Base-by-base conservation (phyloP, 192 early-diverging fungal species). In the Piromyces finnis region DNA sequence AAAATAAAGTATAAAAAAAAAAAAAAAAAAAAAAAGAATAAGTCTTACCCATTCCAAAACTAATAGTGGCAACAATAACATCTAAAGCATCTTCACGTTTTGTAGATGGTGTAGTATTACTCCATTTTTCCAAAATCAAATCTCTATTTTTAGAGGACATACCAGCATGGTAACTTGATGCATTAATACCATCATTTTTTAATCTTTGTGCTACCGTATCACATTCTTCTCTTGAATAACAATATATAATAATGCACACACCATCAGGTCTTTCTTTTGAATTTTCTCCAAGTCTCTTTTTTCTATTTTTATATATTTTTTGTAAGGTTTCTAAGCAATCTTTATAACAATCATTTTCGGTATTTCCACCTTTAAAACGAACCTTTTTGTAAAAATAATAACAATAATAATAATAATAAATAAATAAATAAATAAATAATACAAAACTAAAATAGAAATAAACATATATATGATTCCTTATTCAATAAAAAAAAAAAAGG, bases 31-130 rank as follows among this genome's bases (percentile, higher is more conserved):
- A n/a, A n/a, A n/a, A n/a, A n/a, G n/a, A n/a, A n/a, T n/a, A n/a
- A n/a, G n/a, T n/a, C 2, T 51, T 22, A 85, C 96, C 97, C 96
- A 99, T 96, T 17, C 97, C 96, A 87, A 99, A 99, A 0, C 96
- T 96, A 28, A 98, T 88, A 0, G 97, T 99, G 0, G 96, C 97
- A 1, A 96, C 94, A 84, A 99, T 96, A 36, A 99, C 80, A 78
- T 86, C 83, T 41, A 86, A 51, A 17, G 41, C 41, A 22, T 51
- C 41, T 51, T 51, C 41, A 17, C 18, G 15, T 22, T 51, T 51
- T 22, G 41, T 51, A 51, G 22, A 51, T 22, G 41, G 18, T 22
- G 41, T 51, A 51, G 41, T 51, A 14, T 22, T 51, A 51, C 41
- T 51, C 41, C 41, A 51, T 22, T 51, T 51, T 51, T 51, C 41